Base-by-base conservation (phyloP, 208 protist genomes). In the Wallacemonas sp. region DNA sequence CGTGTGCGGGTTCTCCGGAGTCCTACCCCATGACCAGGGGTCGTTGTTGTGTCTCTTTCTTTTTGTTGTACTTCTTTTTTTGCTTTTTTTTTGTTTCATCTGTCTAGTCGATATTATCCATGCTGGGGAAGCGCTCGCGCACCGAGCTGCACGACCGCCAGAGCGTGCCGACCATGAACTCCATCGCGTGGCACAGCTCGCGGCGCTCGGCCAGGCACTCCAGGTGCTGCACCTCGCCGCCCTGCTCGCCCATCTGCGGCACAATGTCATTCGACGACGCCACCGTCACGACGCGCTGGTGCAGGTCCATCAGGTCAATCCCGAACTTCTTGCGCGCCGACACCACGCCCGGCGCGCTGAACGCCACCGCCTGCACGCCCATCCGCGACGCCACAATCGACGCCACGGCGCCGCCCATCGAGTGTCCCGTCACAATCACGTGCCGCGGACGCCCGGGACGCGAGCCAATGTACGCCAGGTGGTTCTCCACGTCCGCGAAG, bases 101-200 rank as follows among this genome's bases (percentile, higher is more conserved):
- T n/a, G n/a, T 41, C 36, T 41, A 92, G 22, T 82, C 57, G 12
- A 93, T 74, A 22, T 78, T 72, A n/a, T 68, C 50, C 11, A 93
- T 82, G 18, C 54, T 63, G n/a, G 84, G 77, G 50, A 77, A 91
- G 7, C 45, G 69, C 16, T 71, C 54, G n/a, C 85, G 85, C 48
- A 91, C 59, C 14, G 77, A 79, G 38, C 72, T 76, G 67, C 88
- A 94, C 22, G 82, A 83, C 11, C 79, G 81, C 83, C 88, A 94
- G 25, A 94, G 73, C 2, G 81, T 75, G 57, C 82, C 85, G 16
- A 91, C 76, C 23, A 89, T 77, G 72, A 84, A 89, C 66, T 94
- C 82, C 76, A 91, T 84, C 20, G 88, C 88, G 49, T 94, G 88
- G 70, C 88, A 94, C 41, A 89, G 69, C 65, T 94, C 88, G 7